These are phyloP conservation scores for Monilinia laxa DNA, from an alignment of 2,329 filamentous ascomycete genomes.

Conservation along the genomic window DNA sequence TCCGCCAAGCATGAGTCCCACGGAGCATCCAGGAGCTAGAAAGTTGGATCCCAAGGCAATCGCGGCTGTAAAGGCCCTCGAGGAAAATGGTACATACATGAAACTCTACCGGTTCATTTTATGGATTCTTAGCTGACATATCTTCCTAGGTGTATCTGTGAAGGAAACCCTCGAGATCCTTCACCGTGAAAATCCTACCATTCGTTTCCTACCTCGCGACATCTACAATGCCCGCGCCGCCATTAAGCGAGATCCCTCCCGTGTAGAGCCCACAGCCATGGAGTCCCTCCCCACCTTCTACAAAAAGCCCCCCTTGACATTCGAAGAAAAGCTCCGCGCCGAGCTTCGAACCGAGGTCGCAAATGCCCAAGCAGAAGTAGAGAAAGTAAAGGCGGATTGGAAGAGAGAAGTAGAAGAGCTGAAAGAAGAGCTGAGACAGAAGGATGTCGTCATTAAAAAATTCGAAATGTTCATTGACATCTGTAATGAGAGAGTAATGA, in stretches of 20 bases:
- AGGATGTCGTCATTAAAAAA: slow-evolving; percentile 60
- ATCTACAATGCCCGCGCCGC: slow-evolving; percentile 68
- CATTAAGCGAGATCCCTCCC: slow-evolving; percentile 64
- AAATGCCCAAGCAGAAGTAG: slow-evolving; percentile 56
- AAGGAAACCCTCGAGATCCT: slow-evolving; percentile 66
- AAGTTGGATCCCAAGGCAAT: slow-evolving; percentile 68
- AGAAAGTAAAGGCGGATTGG: slow-evolving; percentile 56
- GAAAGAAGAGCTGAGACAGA: slow-evolving; percentile 60
- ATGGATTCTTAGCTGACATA: slow-evolving; percentile 37
- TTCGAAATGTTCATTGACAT: slow-evolving; percentile 72
- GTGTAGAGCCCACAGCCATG: slow-evolving; percentile 57
- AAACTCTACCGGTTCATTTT: not conserved
- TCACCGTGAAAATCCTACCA: slow-evolving; percentile 62
- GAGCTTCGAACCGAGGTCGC: slow-evolving; percentile 61
- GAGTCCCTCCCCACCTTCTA: slow-evolving; percentile 64
- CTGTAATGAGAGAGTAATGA: slow-evolving; percentile 65
- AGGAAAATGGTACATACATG: slow-evolving; percentile 58
- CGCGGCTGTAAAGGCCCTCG: slow-evolving; percentile 63
- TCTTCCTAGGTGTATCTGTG: slow-evolving; percentile 58
- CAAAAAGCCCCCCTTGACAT: slow-evolving; percentile 62
- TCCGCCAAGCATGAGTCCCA: slow-evolving; percentile 63
- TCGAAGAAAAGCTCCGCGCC: slow-evolving; percentile 63
- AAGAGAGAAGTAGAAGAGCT: slow-evolving; percentile 59
- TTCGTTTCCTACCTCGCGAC: slow-evolving; percentile 61
- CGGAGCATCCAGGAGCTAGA: slow-evolving; percentile 64